A percentile compares a stretch with the other conserved stretches of the same genome.
phyloP scores from a whole-genome alignment of 768 basidiomycete species.

The Tylopilus balloui region DNA sequence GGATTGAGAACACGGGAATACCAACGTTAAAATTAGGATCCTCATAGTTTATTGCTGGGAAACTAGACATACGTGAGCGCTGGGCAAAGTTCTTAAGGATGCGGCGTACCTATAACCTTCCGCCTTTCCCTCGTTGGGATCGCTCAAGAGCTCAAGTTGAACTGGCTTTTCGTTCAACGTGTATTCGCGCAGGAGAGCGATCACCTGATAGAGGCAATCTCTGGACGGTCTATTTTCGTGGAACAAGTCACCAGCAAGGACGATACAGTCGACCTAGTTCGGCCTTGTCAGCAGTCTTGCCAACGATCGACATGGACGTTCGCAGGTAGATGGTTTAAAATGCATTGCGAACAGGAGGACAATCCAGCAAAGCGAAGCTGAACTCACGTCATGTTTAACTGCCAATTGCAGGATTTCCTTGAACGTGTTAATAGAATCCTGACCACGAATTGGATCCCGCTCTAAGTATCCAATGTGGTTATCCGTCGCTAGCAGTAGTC shows the following conservation, averaged over 20 bases:
- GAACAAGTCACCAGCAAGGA: slow-evolving; percentile 94
- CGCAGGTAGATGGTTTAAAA: not conserved
- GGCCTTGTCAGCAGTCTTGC: slow-evolving; percentile 1
- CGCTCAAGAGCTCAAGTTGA: slow-evolving; percentile 86
- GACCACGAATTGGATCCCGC: slow-evolving; percentile 88
- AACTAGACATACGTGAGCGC: slow-evolving; percentile 45
- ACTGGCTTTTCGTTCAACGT: slow-evolving; percentile 86
- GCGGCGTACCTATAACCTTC: slow-evolving; percentile 70
- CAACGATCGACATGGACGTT: not conserved
- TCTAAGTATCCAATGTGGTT: slow-evolving; percentile 96
- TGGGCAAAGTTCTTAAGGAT: not conserved
- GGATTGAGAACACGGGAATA: slow-evolving; percentile 98
- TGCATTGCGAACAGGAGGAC: not conserved
- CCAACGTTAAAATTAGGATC: slow-evolving; percentile 92
- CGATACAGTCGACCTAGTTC: slow-evolving; percentile 85
- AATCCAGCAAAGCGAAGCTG: not conserved
- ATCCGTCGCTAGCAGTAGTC: slow-evolving; percentile 89
- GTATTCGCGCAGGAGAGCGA: slow-evolving; percentile 86
- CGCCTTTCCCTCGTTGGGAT: slow-evolving; percentile 87
- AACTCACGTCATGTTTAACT: slow-evolving; percentile 75
- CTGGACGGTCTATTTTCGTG: slow-evolving; percentile 96
- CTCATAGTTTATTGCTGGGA: slow-evolving; percentile 96
- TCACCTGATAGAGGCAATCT: slow-evolving; percentile 83
- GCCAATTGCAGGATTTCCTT: slow-evolving; percentile 90
- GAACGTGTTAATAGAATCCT: slow-evolving; percentile 95